Evolutionary conservation across 495 filamentous ascomycete genomes (phyloP).

Genomic region (Penicillium simplicissimum): DNA sequence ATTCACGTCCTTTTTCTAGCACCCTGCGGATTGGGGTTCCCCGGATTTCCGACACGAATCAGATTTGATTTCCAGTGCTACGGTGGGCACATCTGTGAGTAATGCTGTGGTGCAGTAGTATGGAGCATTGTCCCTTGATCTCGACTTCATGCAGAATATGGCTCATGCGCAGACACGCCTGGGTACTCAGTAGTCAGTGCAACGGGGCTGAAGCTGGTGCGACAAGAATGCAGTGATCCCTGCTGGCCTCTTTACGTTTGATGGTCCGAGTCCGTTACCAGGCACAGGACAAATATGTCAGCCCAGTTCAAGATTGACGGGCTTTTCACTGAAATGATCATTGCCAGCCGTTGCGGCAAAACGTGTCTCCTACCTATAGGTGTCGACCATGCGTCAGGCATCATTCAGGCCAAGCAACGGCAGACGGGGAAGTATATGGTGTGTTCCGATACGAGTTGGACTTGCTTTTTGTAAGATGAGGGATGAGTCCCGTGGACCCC

Average conservation of each 20-base stretch:
- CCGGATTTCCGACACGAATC: slow-evolving; percentile 2
- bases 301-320: background rate
- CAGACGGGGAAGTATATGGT: background rate
- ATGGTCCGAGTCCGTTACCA: background rate
- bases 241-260: background rate
- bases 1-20: slow-evolving; percentile 1
- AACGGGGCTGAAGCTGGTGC: slow-evolving; percentile 3
- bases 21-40: background rate
- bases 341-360: background rate
- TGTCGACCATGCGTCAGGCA: background rate
- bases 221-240: slow-evolving; percentile 1
- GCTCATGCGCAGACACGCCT: background rate
- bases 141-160: background rate
- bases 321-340: background rate
- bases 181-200: background rate
- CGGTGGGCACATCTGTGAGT: background rate
- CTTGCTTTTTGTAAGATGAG: background rate
- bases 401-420: background rate
- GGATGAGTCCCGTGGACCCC: background rate
- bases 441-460: background rate
- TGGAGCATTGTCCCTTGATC: background rate
- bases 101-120: background rate
- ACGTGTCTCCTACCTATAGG: background rate
- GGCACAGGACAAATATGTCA: background rate
- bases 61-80: background rate